Conservation (phyloP, 2,329 filamentous ascomycete species). For the Lachnellula hyalina region DNA sequence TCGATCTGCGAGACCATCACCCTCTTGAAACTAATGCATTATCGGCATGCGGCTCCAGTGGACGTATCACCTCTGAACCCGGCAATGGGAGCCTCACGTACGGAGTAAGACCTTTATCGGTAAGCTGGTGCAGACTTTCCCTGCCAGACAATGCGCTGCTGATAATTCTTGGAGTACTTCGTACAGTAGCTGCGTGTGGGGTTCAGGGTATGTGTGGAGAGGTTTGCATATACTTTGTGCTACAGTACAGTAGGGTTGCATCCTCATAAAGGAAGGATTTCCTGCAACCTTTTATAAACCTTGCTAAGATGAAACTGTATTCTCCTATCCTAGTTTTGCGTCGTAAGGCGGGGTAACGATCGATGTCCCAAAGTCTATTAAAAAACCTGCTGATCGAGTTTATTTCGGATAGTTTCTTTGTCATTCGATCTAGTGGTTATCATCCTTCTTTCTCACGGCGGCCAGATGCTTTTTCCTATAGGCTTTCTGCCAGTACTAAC, state of each 20-base stretch:
- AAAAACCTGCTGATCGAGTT: too few species aligned
- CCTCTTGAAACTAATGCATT: not conserved
- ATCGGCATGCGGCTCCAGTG: not conserved
- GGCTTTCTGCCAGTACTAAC: not conserved
- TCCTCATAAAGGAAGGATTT: not conserved
- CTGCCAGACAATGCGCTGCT: not conserved
- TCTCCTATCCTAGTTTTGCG: not conserved
- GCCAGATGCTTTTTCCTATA: not conserved
- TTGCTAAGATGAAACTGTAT: not conserved
- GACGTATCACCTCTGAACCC: not conserved
- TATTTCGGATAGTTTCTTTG: too few species aligned
- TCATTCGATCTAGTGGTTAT: not conserved
- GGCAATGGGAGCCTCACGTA: not conserved
- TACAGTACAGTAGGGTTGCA: not conserved
- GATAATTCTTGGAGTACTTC: not conserved
- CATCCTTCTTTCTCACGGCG: not conserved
- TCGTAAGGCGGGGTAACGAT: too few species aligned
- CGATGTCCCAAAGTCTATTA: too few species aligned
- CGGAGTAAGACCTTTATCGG: not conserved
- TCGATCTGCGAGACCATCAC: not conserved
- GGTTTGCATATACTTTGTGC: not conserved
- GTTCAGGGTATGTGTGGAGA: not conserved
- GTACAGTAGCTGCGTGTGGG: not conserved
- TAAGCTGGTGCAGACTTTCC: not conserved
- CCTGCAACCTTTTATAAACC: not conserved